A percentile compares a stretch with the other conserved stretches of the same genome.
phyloP scores from a whole-genome alignment of 257 asterid genomes.

The Gardenia jasminoides region DNA sequence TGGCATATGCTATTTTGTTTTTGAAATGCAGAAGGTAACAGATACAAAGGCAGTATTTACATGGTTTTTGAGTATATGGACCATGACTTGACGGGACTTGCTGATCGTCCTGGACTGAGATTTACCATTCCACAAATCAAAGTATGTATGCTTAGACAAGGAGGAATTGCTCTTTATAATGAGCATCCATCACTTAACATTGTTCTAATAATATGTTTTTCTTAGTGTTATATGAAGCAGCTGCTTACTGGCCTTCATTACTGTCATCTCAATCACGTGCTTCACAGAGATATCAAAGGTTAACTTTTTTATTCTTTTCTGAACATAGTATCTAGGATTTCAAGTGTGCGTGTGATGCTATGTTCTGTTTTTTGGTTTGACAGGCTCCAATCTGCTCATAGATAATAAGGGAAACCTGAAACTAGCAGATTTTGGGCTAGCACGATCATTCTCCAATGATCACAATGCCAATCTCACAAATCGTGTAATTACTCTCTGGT shows the following conservation, averaged over 20 bases:
- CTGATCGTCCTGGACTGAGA: slow-evolving; percentile 96
- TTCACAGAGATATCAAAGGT: slow-evolving; percentile 98
- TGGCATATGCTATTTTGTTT: slow-evolving; percentile 17
- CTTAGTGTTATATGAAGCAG: slow-evolving; percentile 96
- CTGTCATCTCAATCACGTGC: slow-evolving; percentile 92
- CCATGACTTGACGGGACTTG: slow-evolving; percentile 93
- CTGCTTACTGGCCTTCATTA: slow-evolving; percentile 93
- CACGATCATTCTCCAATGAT: slow-evolving; percentile 80
- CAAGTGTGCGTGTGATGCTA: slow-evolving; percentile 6
- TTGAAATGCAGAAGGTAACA: slow-evolving; percentile 59
- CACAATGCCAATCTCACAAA: slow-evolving; percentile 85
- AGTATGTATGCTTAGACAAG: slow-evolving; percentile 45
- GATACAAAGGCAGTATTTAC: slow-evolving; percentile 85
- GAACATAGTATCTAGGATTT: slow-evolving; percentile 5
- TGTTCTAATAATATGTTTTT: slow-evolving; percentile 26
- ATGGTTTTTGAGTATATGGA: slow-evolving; percentile 99
- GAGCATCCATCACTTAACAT: slow-evolving; percentile 21
- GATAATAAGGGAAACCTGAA: slow-evolving; percentile 94
- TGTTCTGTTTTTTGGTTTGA: slow-evolving; percentile 15
- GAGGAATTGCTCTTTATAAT: slow-evolving; percentile 1
- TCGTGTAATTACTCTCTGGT: slow-evolving; percentile 96
- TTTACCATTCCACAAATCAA: slow-evolving; percentile 91
- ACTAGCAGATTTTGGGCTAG: slow-evolving; percentile 96
- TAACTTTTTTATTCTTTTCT: slow-evolving; percentile 12
- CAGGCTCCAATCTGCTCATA: slow-evolving; percentile 96